A percentile compares a stretch with the other conserved stretches of the same genome.
Evolutionary conservation across 2,329 filamentous ascomycete genomes (phyloP).

Genomic region (Botrytis deweyae): DNA sequence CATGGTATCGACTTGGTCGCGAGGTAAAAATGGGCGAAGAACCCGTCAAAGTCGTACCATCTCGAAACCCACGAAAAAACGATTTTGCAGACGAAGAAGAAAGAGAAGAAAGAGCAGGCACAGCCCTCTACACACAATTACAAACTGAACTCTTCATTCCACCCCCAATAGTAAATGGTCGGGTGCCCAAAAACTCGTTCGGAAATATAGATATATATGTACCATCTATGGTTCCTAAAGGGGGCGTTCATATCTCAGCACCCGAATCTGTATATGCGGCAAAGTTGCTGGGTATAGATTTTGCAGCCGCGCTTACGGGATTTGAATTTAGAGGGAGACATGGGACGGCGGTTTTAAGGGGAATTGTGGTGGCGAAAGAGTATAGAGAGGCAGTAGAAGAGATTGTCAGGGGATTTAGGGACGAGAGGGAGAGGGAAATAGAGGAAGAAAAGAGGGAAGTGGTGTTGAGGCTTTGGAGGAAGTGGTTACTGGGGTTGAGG

Average conservation of each 20-base stretch:
- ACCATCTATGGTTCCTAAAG: constrained; percentile 82
- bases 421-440: constrained; percentile 63
- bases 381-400: constrained; percentile 69
- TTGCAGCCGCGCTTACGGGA: constrained; percentile 83
- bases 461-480: constrained; percentile 68
- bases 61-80: constrained; percentile 43
- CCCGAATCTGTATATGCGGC: constrained; percentile 68
- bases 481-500: constrained; percentile 73
- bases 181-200: constrained; percentile 85
- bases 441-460: constrained; percentile 60
- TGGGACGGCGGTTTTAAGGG: constrained; percentile 79
- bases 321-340: constrained; percentile 85
- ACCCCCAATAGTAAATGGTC: constrained; percentile 71
- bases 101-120: constrained; percentile 50
- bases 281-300: constrained; percentile 75
- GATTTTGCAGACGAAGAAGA: constrained; percentile 41
- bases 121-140: constrained; percentile 58
- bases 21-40: constrained; percentile 77
- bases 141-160: constrained; percentile 74
- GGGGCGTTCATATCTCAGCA: constrained; percentile 71
- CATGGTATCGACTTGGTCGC: constrained; percentile 86
- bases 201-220: constrained; percentile 95
- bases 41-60: constrained; percentile 71
- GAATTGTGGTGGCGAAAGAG: constrained; percentile 73
- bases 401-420: constrained; percentile 65